These are phyloP conservation scores for Colletotrichum sp. DNA, from an alignment of 2,329 filamentous ascomycete species.

Conservation along the genomic window DNA sequence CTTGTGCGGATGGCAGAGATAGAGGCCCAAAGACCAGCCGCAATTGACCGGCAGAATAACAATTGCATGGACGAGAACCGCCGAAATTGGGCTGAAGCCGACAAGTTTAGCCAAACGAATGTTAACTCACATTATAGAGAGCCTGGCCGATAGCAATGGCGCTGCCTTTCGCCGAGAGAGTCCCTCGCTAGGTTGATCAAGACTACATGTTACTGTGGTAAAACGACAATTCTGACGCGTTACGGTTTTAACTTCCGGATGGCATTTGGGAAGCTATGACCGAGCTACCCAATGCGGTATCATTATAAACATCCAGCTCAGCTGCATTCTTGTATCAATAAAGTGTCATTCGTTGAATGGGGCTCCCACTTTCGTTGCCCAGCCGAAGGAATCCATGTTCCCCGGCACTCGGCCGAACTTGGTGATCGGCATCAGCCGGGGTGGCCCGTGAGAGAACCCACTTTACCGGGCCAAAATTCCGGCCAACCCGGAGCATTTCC, in stretches of 20 bases:
- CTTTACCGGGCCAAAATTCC: not conserved
- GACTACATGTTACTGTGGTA: not conserved
- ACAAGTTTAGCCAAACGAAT: not conserved
- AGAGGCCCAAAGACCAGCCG: not conserved
- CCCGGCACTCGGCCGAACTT: not conserved
- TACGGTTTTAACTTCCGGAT: not conserved
- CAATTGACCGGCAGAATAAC: not conserved
- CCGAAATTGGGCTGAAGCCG: not conserved
- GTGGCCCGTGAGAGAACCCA: not conserved
- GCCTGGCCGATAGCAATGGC: not conserved
- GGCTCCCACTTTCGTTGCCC: not conserved
- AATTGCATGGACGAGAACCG: not conserved
- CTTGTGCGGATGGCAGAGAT: not conserved
- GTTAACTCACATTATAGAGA: not conserved
- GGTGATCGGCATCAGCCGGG: not conserved
- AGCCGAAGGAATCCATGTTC: not conserved
- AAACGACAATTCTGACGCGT: not conserved
- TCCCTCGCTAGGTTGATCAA: not conserved
- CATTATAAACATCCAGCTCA: not conserved
- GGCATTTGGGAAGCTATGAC: not conserved
- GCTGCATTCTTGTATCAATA: not conserved
- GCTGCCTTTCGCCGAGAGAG: not conserved
- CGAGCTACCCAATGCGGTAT: not conserved
- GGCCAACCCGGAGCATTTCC: not conserved
- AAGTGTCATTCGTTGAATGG: not conserved